phyloP scores from a whole-genome alignment of 192 early-diverging fungal species.

The Gryganskiella cystojenkinii region DNA sequence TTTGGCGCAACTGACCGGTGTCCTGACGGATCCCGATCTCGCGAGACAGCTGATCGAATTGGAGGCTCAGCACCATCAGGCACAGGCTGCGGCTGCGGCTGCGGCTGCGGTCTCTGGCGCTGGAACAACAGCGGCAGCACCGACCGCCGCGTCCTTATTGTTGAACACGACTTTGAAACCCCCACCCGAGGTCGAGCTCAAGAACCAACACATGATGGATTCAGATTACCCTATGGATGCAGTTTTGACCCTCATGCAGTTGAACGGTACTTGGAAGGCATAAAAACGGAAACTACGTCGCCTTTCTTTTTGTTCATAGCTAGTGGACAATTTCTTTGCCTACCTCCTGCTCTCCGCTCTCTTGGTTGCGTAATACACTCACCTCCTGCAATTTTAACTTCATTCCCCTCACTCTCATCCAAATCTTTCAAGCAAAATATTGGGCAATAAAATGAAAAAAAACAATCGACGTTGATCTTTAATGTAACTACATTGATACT shows the following conservation, averaged over 20 bases:
- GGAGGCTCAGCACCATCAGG: slow-evolving; percentile 11
- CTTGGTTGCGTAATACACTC: neutral
- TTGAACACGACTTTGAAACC: neutral
- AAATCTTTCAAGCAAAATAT: too few species aligned
- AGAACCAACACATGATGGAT: slow-evolving; percentile 25
- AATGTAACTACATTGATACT: too few species aligned
- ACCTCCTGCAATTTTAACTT: too few species aligned
- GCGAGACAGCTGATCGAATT: slow-evolving; percentile 39
- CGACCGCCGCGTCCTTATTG: neutral
- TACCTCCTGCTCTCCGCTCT: neutral
- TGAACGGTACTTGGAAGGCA: slow-evolving; percentile 57
- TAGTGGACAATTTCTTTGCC: slow-evolving; percentile 3
- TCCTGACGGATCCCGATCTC: slow-evolving; percentile 40
- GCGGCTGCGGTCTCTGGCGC: too few species aligned
- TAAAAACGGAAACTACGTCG: neutral
- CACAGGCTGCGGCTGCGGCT: too few species aligned
- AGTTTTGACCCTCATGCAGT: slow-evolving; percentile 58
- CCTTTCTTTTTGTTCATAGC: neutral
- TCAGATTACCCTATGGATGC: slow-evolving; percentile 61
- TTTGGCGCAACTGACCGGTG: slow-evolving; percentile 33
- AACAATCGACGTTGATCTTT: too few species aligned
- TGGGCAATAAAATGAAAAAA: too few species aligned
- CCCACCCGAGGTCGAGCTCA: slow-evolving; percentile 1
- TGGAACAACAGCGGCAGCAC: too few species aligned
- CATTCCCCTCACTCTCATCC: too few species aligned